These are phyloP conservation scores for Penicillium brevicompactum DNA, from an alignment of 2,329 filamentous ascomycete genomes.

Conservation along the genomic window DNA sequence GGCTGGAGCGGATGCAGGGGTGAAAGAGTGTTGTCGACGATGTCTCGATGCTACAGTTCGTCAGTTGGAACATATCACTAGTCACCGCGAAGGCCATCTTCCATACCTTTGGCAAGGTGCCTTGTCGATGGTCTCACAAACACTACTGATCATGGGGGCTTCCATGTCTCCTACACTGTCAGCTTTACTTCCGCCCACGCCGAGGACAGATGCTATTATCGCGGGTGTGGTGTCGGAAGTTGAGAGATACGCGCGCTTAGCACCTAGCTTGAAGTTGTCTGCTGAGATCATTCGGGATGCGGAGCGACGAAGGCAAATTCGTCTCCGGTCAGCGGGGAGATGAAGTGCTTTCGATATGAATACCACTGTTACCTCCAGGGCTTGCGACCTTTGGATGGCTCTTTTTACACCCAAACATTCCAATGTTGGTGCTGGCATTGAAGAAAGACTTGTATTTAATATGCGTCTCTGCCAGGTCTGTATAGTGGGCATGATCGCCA, in stretches of 20 bases:
- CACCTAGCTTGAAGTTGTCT: conserved; percentile 74
- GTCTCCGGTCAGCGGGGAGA: conserved; percentile 23
- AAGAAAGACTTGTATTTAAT: background rate
- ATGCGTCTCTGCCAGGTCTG: background rate
- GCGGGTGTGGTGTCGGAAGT: conserved; percentile 76
- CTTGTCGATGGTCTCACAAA: conserved; percentile 79
- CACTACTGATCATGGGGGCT: conserved; percentile 79
- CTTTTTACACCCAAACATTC: no score
- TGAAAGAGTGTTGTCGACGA: conserved; percentile 77
- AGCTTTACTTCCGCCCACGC: conserved; percentile 60
- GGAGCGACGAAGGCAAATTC: conserved; percentile 66
- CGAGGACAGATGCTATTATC: conserved; percentile 72
- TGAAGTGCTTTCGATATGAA: conserved; percentile 1
- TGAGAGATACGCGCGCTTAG: conserved; percentile 71
- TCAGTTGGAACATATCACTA: conserved; percentile 76
- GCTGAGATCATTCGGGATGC: conserved; percentile 81
- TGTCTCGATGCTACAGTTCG: conserved; percentile 78
- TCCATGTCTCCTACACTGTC: conserved; percentile 76
- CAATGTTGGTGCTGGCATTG: background rate
- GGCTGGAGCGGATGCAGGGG: conserved; percentile 68
- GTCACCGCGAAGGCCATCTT: conserved; percentile 80
- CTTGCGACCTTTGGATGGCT: no score
- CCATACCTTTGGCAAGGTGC: conserved; percentile 86
- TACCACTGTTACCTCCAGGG: no score
- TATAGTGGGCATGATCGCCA: background rate